phyloP scores from a whole-genome alignment of 75 land plant genomes.

The Sequoiadendron giganteum region DNA sequence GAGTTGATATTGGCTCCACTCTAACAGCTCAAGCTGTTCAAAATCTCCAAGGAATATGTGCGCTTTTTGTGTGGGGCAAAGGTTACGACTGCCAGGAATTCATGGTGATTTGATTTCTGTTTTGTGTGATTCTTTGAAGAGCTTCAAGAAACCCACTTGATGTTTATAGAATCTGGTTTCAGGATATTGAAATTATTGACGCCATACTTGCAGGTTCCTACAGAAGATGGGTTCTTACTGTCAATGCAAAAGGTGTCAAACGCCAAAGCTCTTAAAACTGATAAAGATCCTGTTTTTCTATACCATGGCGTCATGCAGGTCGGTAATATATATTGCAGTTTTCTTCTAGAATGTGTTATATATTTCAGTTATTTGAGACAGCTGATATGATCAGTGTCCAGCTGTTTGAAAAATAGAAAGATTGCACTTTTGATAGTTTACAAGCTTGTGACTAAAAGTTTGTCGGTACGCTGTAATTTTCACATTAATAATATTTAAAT shows the following conservation, averaged over 20 bases:
- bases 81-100: conserved; percentile 5
- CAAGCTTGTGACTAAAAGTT: too few species aligned
- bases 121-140: not conserved
- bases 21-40: not conserved
- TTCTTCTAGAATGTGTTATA: too few species aligned
- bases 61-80: not conserved
- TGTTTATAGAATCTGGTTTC: not conserved
- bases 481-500: too few species aligned
- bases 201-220: conserved; percentile 46
- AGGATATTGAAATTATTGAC: not conserved
- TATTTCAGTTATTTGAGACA: too few species aligned
- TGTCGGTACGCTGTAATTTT: too few species aligned
- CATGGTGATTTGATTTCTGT: not conserved
- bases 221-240: conserved; percentile 65
- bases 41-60: not conserved
- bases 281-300: conserved; percentile 40
- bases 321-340: not conserved
- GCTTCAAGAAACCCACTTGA: not conserved
- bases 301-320: conserved; percentile 66
- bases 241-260: conserved; percentile 57
- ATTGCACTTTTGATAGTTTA: too few species aligned
- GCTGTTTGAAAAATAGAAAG: too few species aligned
- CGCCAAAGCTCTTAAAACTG: not conserved
- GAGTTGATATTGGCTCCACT: not conserved
- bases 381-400: too few species aligned